Evolutionary conservation across 768 basidiomycete species (phyloP), one percentile per base, ranked within the genome.

Genomic region (Boletus fagicola): DNA sequence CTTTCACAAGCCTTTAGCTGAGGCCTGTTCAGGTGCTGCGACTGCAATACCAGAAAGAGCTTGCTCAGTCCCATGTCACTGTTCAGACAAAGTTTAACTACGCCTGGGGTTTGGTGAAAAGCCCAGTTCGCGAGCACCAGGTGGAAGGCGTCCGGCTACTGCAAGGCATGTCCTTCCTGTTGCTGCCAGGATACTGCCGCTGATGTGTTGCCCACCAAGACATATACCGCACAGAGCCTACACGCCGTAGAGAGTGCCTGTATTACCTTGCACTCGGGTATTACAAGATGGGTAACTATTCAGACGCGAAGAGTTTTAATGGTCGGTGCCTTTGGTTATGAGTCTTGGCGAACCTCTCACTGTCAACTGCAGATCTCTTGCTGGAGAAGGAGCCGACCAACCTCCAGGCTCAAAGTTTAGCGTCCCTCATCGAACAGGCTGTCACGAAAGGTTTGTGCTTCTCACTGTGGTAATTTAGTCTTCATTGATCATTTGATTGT

Each of bases 31-130:
- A 96, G 94, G 94, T 98, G 5, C 77, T 98, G 43, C 78, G 87
- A 57, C 66, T 81, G 56, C 95, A 98, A 68, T 95, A 96, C 75
- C 83, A 92, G 79, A 93, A 87, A 72, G 96, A 99, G 71, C 77
- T 85, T 20, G 78, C 82, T 0, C 87, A 93, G 61, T 81, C 84
- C 49, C 94, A 96, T 72, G 82, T 97, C 57, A 93, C 92, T 11
- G 83, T 88, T 8, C 97, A 99, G 76, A 96, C 94, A 40, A 95
- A 93, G 72, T 99, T 99, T 79, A 98, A 98, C 77, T 95, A 89
- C 73, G 85, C 92, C 40, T 97, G 96, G 96, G 96, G 96, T 3
- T 79, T 96, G 33, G 92, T 98, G 51, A 98, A 98, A 78, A 92
- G 91, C 65, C 90, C 90, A 13, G 73, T 83, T 63, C 81, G 83